Conservation (phyloP, 2,329 filamentous ascomycete species). For the Fusarium tjaetaba region DNA sequence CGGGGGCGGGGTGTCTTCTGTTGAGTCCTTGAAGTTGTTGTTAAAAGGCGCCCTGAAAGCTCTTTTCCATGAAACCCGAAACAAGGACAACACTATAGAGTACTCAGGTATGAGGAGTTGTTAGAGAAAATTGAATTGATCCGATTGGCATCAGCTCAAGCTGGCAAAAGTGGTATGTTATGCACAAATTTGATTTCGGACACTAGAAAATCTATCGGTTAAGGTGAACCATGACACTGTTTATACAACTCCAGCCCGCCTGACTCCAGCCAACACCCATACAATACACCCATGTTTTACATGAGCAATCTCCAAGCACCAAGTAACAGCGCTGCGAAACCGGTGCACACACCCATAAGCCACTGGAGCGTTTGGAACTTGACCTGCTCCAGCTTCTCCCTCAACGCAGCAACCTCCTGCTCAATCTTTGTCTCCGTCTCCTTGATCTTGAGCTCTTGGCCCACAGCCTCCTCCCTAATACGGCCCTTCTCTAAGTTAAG, state of each 20-base stretch:
- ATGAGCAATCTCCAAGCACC: constrained; percentile 77
- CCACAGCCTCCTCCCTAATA: constrained; percentile 94
- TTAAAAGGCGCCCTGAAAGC: constrained; percentile 5
- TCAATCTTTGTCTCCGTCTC: constrained; percentile 99
- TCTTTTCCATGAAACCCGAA: neutral
- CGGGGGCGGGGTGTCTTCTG: constrained; percentile 8
- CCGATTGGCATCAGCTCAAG: neutral
- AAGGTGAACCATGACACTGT: constrained; percentile 29
- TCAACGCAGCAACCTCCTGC: constrained; percentile 90
- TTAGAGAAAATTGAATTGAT: neutral
- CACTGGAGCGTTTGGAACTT: constrained; percentile 99
- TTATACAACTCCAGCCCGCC: neutral
- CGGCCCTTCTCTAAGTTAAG: constrained; percentile 96
- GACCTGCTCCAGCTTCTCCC: constrained; percentile 94
- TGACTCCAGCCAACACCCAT: neutral
- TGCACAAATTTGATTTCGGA: constrained; percentile 11
- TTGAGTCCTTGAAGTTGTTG: neutral
- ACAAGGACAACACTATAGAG: neutral
- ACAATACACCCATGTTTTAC: constrained; percentile 50
- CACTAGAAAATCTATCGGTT: constrained; percentile 39
- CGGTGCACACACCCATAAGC: constrained; percentile 87
- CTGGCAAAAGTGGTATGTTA: neutral
- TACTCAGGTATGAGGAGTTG: neutral
- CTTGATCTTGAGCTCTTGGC: constrained; percentile 97
- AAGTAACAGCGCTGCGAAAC: constrained; percentile 72